These are phyloP conservation scores for Sarocladium strictum DNA, from an alignment of 2,329 filamentous ascomycete genomes.

Conservation along the genomic window DNA sequence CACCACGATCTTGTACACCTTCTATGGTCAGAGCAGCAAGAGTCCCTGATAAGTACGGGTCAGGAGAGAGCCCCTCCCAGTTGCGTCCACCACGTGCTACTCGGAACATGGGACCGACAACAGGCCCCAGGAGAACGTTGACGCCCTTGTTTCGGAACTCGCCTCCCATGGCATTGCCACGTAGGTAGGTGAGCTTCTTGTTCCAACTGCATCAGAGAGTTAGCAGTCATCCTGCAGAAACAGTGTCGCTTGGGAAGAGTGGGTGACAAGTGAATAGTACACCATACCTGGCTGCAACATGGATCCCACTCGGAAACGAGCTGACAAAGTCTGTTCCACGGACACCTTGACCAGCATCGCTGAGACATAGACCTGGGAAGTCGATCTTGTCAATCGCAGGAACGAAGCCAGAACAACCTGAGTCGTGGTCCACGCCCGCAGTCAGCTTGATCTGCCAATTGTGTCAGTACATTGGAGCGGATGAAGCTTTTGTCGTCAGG, in stretches of 20 bases:
- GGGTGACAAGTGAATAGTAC: background rate
- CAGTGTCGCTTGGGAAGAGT: constrained; percentile 11
- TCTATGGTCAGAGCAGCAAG: constrained; percentile 29
- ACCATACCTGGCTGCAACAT: constrained; percentile 32
- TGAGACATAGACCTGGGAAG: constrained; percentile 39
- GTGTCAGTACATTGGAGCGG: background rate
- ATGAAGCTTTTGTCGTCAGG: constrained; percentile 3
- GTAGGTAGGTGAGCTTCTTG: constrained; percentile 58
- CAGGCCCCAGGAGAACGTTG: constrained; percentile 55
- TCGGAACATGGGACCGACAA: constrained; percentile 36
- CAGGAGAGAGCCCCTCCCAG: constrained; percentile 60
- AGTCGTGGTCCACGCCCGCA: constrained; percentile 55
- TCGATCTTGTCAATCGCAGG: constrained; percentile 28
- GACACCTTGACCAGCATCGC: constrained; percentile 37
- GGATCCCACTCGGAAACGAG: constrained; percentile 34
- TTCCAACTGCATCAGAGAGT: constrained; percentile 51
- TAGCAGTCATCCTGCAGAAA: constrained; percentile 7
- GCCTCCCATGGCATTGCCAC: constrained; percentile 67
- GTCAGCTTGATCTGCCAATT: constrained; percentile 59
- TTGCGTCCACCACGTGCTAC: constrained; percentile 49
- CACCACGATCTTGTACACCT: constrained; percentile 29
- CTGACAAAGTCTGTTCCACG: constrained; percentile 36
- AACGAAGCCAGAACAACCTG: constrained; percentile 42
- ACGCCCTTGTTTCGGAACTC: constrained; percentile 70
- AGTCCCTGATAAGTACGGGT: constrained; percentile 62